Evolutionary conservation across 2,329 filamentous ascomycete species (phyloP), one percentile per base, ranked within the genome.

Genomic region (Aspergillus transmontanensis): DNA sequence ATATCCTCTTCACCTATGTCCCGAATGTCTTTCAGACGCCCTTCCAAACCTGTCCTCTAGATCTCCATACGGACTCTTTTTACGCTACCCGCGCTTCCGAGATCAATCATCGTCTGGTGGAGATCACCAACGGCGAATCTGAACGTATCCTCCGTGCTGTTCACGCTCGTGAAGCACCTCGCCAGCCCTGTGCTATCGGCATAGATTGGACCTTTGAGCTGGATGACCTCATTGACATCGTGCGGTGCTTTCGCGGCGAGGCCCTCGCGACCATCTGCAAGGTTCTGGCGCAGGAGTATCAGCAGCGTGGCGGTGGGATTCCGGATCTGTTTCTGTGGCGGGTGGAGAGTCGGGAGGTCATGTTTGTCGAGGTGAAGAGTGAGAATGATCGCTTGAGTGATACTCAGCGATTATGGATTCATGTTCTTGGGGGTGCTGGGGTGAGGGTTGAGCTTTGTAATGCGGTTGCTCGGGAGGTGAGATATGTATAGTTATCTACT

Each of bases 21-120:
- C 94, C 95, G 30, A 97, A 98, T 71, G 94, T 99, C 60, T 99
- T 99, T 77, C 94, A 98, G 76, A 99, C 95, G 6, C 87, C 90
- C 1, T 99, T 92, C 75, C 95, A 99, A 78, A 96, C 93, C 0
- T 97, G 93, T 72, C 95, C 95, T 1, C 81, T 99, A 4, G 95
- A 99, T 76, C 82, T 99, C 6, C 91, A 96, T 74, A 97, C 94
- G 0, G 95, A 99, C 75, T 89, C 91, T 3, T 99, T 99, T 80
- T 98, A 92, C 74, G 87, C 92, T 0, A 88, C 89, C 1, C 87
- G 95, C n/a, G 88, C 90, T 41, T 93, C 90, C 4, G 94, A 97
- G 79, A 95, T 98, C 75, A 96, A 97, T 73, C 88, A 89, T 66
- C 88, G 94, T 1, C 84, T 98, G 2, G 93, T 92, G 4, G 89